Percentiles rank a stretch among this genome's conserved stretches.
These are phyloP conservation scores for Elongisporangium anandrum DNA, from an alignment of 352 stramenopile genomes.

Conservation along the genomic window DNA sequence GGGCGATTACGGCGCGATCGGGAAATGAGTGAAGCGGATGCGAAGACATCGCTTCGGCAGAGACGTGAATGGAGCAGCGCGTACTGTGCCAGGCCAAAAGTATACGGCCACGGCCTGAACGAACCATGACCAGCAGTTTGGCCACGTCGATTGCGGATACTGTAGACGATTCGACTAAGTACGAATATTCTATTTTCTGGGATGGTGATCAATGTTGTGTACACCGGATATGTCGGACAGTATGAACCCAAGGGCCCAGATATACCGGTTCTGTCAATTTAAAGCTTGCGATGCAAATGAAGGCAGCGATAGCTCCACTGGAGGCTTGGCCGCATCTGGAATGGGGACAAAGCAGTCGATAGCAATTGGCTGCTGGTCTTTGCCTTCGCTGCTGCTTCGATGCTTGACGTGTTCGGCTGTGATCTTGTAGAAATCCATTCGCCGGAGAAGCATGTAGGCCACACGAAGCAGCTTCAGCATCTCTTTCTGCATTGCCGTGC, in stretches of 20 bases:
- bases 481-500: constrained; percentile 27
- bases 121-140: not conserved
- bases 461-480: constrained; percentile 37
- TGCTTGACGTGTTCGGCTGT: constrained; percentile 28
- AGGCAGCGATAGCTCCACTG: not conserved
- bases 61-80: not conserved
- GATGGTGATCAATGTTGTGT: not conserved
- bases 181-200: not conserved
- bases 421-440: constrained; percentile 41
- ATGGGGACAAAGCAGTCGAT: not conserved
- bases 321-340: not conserved
- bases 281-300: not conserved
- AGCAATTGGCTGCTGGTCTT: not conserved
- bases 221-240: not conserved
- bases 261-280: not conserved
- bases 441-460: constrained; percentile 44
- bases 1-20: constrained; percentile 1
- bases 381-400: constrained; percentile 5
- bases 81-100: not conserved
- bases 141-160: not conserved
- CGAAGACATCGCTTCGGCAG: not conserved
- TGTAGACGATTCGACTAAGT: not conserved
- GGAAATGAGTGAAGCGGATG: not conserved
- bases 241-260: not conserved
- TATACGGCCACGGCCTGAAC: not conserved